Base-by-base conservation (phyloP, 75 land plant species). In the Chamaecyparis obtusa region DNA sequence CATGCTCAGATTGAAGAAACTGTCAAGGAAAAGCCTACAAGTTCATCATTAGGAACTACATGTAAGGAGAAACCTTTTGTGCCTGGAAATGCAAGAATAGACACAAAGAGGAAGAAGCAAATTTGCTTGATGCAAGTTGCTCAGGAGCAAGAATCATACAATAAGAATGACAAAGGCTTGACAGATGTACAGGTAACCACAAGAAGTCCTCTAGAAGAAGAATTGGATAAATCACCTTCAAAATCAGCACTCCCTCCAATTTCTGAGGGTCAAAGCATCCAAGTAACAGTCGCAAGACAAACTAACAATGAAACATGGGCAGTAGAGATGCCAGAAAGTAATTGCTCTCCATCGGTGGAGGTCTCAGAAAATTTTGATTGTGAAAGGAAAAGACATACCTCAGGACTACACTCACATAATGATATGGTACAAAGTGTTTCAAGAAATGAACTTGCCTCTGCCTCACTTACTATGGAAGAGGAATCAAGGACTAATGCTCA, bases 141-240 rank as follows among this genome's bases (percentile, higher is more conserved):
- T 11, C 13, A 39, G 83, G 83, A 80, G 30, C 49, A 80, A 80
- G 83, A 24, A 44, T 80, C 51, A 21, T 80, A 43, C 51, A 8
- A 27, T 19, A 80, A 41, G 14, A 80, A 44, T 24, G 48, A 80
- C 46, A 27, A 10, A 27, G 32, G 51, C 14, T 11, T 14, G 10
- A 80, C 51, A 80, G 46, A 44, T 80, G 83, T 80, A 80, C 48
- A 44, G 83, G 83, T 44, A 80, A 80, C 11, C 46, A n/a, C 48
- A 44, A 27, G 24, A 30, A 80, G 46, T 80, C 44, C 39, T 2
- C 32, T 21, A 21, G 83, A 80, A 80, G 83, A 24, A 80, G 51
- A 80, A n/a, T 80, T 80, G 51, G 32, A 80, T 4, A 44, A 3
- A 7, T 80, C 49, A 44, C 51, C 83, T 44, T 24, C 83, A 80